Evolutionary conservation across 2,329 filamentous ascomycete species (phyloP).

Genomic region (Trichoderma sp.): DNA sequence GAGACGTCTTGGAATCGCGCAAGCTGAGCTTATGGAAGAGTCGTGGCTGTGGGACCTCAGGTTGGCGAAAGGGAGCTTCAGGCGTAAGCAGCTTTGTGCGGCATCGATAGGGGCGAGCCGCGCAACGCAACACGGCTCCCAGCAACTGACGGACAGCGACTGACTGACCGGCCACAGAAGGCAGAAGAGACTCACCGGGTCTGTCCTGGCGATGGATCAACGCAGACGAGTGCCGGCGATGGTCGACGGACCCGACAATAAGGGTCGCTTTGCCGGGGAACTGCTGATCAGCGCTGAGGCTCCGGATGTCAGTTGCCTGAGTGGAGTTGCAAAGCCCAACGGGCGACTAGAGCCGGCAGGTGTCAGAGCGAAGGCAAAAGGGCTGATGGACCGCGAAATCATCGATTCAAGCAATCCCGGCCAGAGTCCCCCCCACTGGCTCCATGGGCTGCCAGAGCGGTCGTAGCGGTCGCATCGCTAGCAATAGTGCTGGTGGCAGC

Average conservation of each 20-base stretch:
- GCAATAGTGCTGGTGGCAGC: background rate
- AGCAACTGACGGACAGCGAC: background rate
- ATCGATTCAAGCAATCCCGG: conserved; percentile 8
- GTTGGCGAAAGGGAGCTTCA: background rate
- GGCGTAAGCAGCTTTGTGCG: background rate
- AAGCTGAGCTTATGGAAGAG: background rate
- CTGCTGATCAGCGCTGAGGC: conserved; percentile 23
- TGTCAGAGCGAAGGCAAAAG: background rate
- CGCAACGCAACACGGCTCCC: background rate
- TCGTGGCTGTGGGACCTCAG: background rate
- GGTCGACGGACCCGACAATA: conserved; percentile 23
- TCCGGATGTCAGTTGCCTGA: conserved; percentile 1
- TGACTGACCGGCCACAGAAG: background rate
- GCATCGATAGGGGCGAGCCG: background rate
- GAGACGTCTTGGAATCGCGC: background rate
- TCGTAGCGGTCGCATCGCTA: background rate
- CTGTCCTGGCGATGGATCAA: background rate
- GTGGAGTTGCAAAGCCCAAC: conserved; percentile 20
- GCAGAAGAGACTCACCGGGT: background rate
- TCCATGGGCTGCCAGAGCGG: background rate
- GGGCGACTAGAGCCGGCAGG: background rate
- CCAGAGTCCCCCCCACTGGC: background rate
- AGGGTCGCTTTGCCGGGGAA: conserved; percentile 17
- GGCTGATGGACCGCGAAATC: conserved; percentile 11
- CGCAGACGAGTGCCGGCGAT: background rate